phyloP scores from a whole-genome alignment of 306 rosid species.

The Purshia tridentata region DNA sequence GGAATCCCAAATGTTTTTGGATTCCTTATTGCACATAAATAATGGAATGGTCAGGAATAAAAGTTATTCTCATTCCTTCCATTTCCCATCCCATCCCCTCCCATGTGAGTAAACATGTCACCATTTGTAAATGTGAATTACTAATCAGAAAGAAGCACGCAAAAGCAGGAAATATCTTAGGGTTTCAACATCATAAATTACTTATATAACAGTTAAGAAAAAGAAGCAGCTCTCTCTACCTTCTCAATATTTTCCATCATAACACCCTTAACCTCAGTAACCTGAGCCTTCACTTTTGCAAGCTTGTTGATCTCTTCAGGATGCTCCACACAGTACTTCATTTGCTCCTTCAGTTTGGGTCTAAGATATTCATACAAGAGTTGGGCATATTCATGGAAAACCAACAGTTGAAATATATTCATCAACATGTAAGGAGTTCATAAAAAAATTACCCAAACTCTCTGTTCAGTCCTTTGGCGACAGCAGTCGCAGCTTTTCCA shows the following conservation, averaged over 20 bases:
- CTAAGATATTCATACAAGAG: slow-evolving; percentile 37
- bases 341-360: slow-evolving; percentile 83
- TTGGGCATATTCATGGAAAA: neutral
- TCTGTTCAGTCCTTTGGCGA: slow-evolving; percentile 57
- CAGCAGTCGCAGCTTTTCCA: slow-evolving; percentile 86
- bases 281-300: slow-evolving; percentile 97
- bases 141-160: slow-evolving; percentile 6
- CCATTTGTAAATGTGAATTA: neutral
- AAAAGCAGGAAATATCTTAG: neutral
- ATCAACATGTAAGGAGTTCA: neutral
- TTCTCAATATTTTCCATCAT: slow-evolving; percentile 99
- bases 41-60: too few species aligned
- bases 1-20: too few species aligned
- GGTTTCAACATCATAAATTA: neutral
- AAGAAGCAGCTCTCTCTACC: slow-evolving; percentile 34
- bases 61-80: too few species aligned
- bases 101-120: too few species aligned
- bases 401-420: neutral
- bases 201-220: neutral
- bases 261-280: slow-evolving; percentile 97
- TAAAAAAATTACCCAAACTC: slow-evolving; percentile 71
- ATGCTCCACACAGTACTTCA: slow-evolving; percentile 91
- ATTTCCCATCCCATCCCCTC: too few species aligned
- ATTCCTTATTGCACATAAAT: too few species aligned
- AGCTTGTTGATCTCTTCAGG: slow-evolving; percentile 97